A percentile compares a stretch with the other conserved stretches of the same genome.
These are phyloP conservation scores for Hanseniaspora clermontiae DNA, from an alignment of 805 yeast species.

Conservation along the genomic window DNA sequence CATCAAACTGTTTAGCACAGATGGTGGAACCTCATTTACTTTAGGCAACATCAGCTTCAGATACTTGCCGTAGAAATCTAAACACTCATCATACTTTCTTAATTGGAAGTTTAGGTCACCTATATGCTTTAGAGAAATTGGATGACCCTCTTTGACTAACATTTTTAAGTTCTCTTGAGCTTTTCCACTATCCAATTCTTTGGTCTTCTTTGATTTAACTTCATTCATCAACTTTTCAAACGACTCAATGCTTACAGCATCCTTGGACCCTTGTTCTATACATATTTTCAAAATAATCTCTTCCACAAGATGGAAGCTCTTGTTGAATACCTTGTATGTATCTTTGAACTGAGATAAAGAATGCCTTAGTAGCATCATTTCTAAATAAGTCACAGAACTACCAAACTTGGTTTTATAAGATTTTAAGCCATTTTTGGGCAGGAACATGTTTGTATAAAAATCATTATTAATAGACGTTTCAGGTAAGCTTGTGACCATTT, in stretches of 20 bases:
- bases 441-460: background rate
- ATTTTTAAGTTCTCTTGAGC: slow-evolving; percentile 51
- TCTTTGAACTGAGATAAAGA: slow-evolving; percentile 9
- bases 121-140: slow-evolving; percentile 60
- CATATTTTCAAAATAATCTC: slow-evolving; percentile 65
- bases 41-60: background rate
- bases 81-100: slow-evolving; percentile 42
- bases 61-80: slow-evolving; percentile 17
- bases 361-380: slow-evolving; percentile 6
- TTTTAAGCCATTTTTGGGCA: background rate
- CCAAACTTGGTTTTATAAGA: slow-evolving; percentile 15
- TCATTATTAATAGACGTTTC: background rate
- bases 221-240: slow-evolving; percentile 44
- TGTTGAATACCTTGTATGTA: slow-evolving; percentile 44
- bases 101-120: slow-evolving; percentile 60
- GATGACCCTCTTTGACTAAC: slow-evolving; percentile 46
- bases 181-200: slow-evolving; percentile 44
- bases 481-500: slow-evolving; percentile 4
- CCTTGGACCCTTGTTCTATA: slow-evolving; percentile 70
- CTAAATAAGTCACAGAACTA: slow-evolving; percentile 16
- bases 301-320: slow-evolving; percentile 48
- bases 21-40: slow-evolving; percentile 2
- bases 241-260: slow-evolving; percentile 65
- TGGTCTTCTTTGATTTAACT: slow-evolving; percentile 17
- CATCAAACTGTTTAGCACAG: background rate